Evolutionary conservation across 176 grass and related monocot genomes (phyloP).

Genomic region (Cymbopogon citratus): DNA sequence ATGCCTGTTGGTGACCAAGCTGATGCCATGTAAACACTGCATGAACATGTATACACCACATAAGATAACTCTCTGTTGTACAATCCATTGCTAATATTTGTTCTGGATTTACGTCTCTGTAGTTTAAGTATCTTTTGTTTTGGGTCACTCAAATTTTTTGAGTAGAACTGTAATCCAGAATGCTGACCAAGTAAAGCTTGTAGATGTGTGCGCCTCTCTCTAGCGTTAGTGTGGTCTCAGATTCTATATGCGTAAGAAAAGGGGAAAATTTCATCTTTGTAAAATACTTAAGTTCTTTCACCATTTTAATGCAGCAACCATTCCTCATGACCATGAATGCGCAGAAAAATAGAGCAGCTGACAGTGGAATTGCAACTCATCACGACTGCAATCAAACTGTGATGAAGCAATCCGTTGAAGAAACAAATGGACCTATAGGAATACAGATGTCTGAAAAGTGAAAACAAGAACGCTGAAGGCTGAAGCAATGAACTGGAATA

Average conservation of each 20-base stretch:
- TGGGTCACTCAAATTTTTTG: neutral
- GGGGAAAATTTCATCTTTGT: neutral
- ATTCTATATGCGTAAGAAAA: neutral
- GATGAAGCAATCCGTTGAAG: neutral
- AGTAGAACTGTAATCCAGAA: conserved; percentile 1
- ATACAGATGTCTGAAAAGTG: neutral
- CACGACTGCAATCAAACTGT: neutral
- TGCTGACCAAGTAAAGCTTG: conserved; percentile 30
- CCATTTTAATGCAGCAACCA: neutral
- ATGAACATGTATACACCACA: conserved; percentile 29
- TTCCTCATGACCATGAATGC: neutral
- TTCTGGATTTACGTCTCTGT: conserved; percentile 16
- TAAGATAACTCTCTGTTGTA: conserved; percentile 28
- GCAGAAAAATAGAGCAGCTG: neutral
- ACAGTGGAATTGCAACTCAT: neutral
- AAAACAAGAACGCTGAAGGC: no score
- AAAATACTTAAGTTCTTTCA: neutral
- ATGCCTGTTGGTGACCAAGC: conserved; percentile 32
- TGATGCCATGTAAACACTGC: conserved; percentile 34
- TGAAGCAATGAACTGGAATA: no score
- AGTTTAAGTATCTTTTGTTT: conserved; percentile 9
- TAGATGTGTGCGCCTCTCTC: neutral
- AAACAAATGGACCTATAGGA: neutral
- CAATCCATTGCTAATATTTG: conserved; percentile 33
- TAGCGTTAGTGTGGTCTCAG: neutral